Conservation (phyloP, 495 filamentous ascomycete genomes). For the Aspergillus funiculosus region DNA sequence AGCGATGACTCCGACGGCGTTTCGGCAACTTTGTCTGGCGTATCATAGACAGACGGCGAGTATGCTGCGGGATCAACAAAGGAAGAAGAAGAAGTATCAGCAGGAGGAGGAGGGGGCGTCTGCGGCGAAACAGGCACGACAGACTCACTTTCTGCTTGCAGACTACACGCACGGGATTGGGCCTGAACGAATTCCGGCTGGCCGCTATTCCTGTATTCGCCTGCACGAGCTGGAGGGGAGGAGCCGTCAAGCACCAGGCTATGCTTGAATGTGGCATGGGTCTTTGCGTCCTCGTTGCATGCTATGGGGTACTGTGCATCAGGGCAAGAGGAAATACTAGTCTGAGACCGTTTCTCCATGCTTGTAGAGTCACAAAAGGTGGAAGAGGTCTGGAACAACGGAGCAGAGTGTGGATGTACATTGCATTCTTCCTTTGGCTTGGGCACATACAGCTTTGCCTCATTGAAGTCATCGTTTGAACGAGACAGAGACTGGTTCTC, state of each 20-base stretch:
- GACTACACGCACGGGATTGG: constrained; percentile 8
- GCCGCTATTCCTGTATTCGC: constrained; percentile 13
- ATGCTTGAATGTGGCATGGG: constrained; percentile 5
- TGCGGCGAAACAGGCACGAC: not conserved
- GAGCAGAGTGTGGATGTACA: constrained; percentile 17
- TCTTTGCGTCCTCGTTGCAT: not conserved
- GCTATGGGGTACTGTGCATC: not conserved
- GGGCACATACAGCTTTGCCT: constrained; percentile 15
- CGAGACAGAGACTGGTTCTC: not conserved
- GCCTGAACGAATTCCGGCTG: constrained; percentile 12
- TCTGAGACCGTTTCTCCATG: not conserved
- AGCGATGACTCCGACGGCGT: not conserved
- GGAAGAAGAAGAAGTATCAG: too few relatives aligned
- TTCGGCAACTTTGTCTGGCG: not conserved
- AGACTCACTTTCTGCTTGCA: constrained; percentile 10
- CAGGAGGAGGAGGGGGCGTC: not conserved
- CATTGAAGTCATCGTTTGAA: constrained; percentile 2
- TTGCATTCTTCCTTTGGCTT: constrained; percentile 5
- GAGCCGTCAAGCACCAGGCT: constrained; percentile 15
- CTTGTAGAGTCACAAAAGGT: constrained; percentile 5
- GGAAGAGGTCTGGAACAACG: not conserved
- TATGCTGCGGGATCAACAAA: not conserved
- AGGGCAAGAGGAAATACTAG: constrained; percentile 2
- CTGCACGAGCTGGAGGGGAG: constrained; percentile 17
- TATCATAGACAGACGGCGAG: constrained; percentile 14